Conservation (phyloP, 2,329 filamentous ascomycete species). For the Neocatenulostroma microsporum region DNA sequence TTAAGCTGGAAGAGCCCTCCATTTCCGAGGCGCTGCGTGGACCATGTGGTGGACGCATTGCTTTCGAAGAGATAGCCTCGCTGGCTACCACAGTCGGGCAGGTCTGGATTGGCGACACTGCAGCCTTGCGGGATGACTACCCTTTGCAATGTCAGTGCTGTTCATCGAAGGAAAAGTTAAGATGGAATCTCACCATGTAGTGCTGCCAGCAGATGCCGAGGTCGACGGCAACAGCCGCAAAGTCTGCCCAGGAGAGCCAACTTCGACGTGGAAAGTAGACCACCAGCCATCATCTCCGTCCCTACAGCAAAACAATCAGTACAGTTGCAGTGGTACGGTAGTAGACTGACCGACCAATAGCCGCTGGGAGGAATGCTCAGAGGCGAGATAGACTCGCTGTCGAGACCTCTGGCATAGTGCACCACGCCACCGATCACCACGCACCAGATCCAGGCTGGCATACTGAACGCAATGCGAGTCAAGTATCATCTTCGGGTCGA, state of each 20-base stretch:
- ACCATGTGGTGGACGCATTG: conserved; percentile 30
- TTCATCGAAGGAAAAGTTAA: too few species aligned
- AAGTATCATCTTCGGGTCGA: too few species aligned
- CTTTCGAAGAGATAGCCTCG: conserved; percentile 25
- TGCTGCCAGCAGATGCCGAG: conserved; percentile 14
- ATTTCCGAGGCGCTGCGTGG: conserved; percentile 26
- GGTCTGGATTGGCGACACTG: conserved; percentile 16
- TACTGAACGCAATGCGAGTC: too few species aligned
- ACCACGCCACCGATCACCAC: too few species aligned
- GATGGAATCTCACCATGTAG: too few species aligned
- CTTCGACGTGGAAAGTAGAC: conserved; percentile 35
- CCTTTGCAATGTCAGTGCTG: conserved; percentile 1
- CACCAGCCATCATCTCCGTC: conserved; percentile 37
- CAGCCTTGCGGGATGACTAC: conserved; percentile 21
- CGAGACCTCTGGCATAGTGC: too few species aligned
- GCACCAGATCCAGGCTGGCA: too few species aligned
- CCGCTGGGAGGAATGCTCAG: too few species aligned
- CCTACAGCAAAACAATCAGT: too few species aligned
- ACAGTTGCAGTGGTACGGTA: too few species aligned
- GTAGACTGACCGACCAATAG: too few species aligned
- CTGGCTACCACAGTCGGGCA: conserved; percentile 20
- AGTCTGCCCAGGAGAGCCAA: conserved; percentile 32
- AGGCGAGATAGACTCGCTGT: too few species aligned
- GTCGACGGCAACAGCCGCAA: conserved; percentile 20
- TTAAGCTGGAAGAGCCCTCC: conserved; percentile 25